Percentiles rank a stretch among this genome's conserved stretches.
Conservation (phyloP, 352 stramenopile species). For the Phytophthora sojae region DNA sequence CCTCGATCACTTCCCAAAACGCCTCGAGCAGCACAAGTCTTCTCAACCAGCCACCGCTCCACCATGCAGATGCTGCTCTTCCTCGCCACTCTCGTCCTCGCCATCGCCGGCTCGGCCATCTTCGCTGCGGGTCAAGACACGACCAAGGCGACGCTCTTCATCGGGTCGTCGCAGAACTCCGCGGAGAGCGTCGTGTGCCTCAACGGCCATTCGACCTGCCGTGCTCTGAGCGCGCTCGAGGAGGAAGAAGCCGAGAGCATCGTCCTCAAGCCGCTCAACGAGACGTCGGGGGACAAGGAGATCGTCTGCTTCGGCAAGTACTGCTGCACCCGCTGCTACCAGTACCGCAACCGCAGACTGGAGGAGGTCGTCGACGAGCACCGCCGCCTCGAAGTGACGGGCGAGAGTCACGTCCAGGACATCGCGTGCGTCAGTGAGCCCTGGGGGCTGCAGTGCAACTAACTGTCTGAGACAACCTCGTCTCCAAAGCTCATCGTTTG, state of each 20-base stretch:
- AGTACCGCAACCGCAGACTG: not conserved
- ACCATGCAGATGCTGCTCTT: not conserved
- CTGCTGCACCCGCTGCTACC: not conserved
- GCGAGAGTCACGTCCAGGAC: conserved; percentile 4
- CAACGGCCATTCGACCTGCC: not conserved
- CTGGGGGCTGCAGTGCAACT: conserved; percentile 9
- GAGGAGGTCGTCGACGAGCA: conserved; percentile 3
- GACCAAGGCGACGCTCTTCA: not conserved
- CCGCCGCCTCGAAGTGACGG: conserved; percentile 7
- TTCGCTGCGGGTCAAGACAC: not conserved
- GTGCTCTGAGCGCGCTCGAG: not conserved
- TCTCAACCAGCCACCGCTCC: not conserved
- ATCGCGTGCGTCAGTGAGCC: conserved; percentile 2
- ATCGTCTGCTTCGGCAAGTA: not conserved
- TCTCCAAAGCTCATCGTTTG: not conserved
- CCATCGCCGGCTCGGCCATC: not conserved
- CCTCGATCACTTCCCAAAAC: not conserved
- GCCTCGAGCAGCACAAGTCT: not conserved
- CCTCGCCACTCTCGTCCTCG: not conserved
- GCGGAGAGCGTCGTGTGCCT: not conserved
- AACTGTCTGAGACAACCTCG: not conserved
- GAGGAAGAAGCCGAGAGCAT: not conserved
- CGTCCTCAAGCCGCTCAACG: not conserved
- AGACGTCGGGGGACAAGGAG: not conserved
- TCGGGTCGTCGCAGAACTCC: not conserved